Conservation (phyloP, 257 asterid species). For the Ilex asprella region DNA sequence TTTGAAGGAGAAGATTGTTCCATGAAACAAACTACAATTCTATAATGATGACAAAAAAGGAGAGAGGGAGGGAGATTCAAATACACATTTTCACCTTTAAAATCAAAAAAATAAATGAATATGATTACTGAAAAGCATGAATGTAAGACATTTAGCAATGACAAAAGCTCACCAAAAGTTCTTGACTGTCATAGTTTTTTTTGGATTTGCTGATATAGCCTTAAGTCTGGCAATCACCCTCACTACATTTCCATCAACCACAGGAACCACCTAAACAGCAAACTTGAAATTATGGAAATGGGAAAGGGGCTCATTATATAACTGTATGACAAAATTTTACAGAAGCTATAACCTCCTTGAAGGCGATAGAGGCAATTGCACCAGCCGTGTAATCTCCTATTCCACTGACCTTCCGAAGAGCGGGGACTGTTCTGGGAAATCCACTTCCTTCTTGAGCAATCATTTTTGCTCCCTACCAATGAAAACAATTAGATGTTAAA, state of each 20-base stretch:
- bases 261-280: constrained; percentile 72
- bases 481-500: not conserved
- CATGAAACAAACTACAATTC: too few species aligned
- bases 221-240: constrained; percentile 82
- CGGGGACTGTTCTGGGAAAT: constrained; percentile 74
- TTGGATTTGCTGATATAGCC: constrained; percentile 87
- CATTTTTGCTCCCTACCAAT: constrained; percentile 81
- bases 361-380: constrained; percentile 93
- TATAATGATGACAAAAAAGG: too few species aligned
- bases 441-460: constrained; percentile 69
- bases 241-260: constrained; percentile 93
- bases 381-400: constrained; percentile 97
- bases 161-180: constrained; percentile 58
- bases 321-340: constrained; percentile 1
- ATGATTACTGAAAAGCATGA: too few species aligned
- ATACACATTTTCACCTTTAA: too few species aligned
- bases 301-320: constrained; percentile 3
- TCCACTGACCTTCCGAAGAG: constrained; percentile 72
- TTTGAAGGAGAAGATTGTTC: not conserved
- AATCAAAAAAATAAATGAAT: too few species aligned
- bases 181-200: constrained; percentile 54
- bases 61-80: too few species aligned
- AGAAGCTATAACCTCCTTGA: constrained; percentile 55
- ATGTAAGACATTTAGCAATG: not conserved
- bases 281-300: constrained; percentile 13